A percentile compares a stretch with the other conserved stretches of the same genome.
phyloP scores from a whole-genome alignment of 2,329 filamentous ascomycete genomes.

The Hypoxylon sp. region DNA sequence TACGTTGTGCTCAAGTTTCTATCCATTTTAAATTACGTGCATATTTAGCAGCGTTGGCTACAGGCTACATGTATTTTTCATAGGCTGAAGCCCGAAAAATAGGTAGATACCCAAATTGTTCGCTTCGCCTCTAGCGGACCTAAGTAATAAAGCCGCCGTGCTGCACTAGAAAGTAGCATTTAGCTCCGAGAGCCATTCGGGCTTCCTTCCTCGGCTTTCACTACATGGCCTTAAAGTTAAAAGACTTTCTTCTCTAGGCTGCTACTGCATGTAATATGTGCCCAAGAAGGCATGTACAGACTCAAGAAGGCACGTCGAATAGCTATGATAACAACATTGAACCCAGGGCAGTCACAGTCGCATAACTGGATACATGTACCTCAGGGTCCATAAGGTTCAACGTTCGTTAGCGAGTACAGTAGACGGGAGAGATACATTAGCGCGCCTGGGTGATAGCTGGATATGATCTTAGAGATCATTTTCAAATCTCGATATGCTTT shows the following conservation, averaged over 20 bases:
- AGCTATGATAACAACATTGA: too few relatives aligned
- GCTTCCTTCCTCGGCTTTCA: slow-evolving; percentile 28
- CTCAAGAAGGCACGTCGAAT: background rate
- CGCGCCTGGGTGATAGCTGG: too few relatives aligned
- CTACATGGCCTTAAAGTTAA: background rate
- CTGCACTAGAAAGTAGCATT: slow-evolving; percentile 23
- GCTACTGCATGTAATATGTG: slow-evolving; percentile 4
- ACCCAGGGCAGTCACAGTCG: too few relatives aligned
- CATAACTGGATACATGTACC: too few relatives aligned
- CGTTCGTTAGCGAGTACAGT: slow-evolving; percentile 6
- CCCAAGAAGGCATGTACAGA: background rate
- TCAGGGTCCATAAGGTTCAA: too few relatives aligned
- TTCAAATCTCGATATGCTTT: too few relatives aligned
- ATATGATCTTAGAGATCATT: too few relatives aligned
- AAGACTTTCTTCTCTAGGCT: background rate
- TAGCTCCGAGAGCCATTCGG: slow-evolving; percentile 41
- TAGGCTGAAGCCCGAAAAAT: slow-evolving; percentile 30
- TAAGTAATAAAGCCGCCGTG: slow-evolving; percentile 26
- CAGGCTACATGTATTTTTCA: slow-evolving; percentile 5
- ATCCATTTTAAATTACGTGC: background rate
- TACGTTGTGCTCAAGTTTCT: background rate
- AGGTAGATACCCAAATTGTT: slow-evolving; percentile 19
- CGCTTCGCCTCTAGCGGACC: slow-evolving; percentile 14
- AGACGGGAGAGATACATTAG: too few relatives aligned
- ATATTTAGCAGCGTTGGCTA: slow-evolving; percentile 9